Conservation (phyloP, 148 eudicot genomes). For the Fagopyrum esculentum region DNA sequence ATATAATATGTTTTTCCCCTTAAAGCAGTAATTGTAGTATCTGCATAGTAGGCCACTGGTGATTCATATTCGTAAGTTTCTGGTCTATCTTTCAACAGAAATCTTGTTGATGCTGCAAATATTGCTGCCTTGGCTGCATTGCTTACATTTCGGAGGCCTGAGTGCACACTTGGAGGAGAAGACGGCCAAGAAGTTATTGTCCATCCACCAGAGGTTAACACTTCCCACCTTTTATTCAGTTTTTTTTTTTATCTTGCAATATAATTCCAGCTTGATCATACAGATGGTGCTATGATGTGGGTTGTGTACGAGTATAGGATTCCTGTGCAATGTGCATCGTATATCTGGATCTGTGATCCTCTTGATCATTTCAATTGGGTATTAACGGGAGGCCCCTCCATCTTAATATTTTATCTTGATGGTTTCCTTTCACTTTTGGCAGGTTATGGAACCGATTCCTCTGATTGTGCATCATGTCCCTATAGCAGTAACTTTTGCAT, state of each 20-base stretch:
- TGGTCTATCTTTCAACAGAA: conserved; percentile 31
- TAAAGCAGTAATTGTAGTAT: neutral
- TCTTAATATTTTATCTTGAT: neutral
- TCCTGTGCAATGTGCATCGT: neutral
- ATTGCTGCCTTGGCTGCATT: conserved; percentile 94
- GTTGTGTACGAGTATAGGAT: neutral
- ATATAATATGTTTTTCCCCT: neutral
- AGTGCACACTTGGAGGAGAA: conserved; percentile 76
- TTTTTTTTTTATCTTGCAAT: neutral
- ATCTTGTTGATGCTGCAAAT: conserved; percentile 97
- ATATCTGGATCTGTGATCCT: neutral
- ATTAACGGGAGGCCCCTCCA: neutral
- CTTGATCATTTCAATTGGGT: neutral
- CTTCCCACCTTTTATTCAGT: conserved; percentile 8
- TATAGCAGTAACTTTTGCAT: conserved; percentile 81
- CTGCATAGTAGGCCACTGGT: neutral
- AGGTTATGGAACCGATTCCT: conserved; percentile 76
- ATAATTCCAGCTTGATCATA: neutral
- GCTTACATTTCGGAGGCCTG: conserved; percentile 81
- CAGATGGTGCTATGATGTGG: neutral
- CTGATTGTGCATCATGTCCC: conserved; percentile 89
- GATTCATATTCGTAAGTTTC: neutral
- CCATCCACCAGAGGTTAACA: conserved; percentile 48
- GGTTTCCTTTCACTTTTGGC: conserved; percentile 17
- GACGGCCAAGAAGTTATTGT: conserved; percentile 69